These are phyloP conservation scores for Lasiodiplodia gonubiensis DNA, from an alignment of 2,329 filamentous ascomycete genomes.

Conservation along the genomic window DNA sequence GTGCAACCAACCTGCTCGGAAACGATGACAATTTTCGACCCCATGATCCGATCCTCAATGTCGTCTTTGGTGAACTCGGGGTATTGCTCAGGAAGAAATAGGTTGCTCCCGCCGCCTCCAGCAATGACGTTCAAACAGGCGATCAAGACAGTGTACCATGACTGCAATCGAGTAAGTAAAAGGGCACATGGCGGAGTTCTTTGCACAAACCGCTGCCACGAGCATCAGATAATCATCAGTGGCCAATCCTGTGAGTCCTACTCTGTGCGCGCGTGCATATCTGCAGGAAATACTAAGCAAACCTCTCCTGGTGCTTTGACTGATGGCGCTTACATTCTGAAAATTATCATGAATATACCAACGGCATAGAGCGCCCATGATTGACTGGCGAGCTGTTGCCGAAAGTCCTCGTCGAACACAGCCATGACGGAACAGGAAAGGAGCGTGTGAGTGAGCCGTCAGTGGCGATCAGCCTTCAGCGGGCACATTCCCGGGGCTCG, in stretches of 20 bases:
- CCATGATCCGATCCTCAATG: constrained; percentile 50
- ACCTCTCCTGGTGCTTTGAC: neutral
- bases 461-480: constrained; percentile 13
- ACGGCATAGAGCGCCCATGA: constrained; percentile 41
- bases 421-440: constrained; percentile 11
- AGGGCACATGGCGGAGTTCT: neutral
- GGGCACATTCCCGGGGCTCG: constrained; percentile 4
- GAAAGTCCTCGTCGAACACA: constrained; percentile 13
- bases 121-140: constrained; percentile 51
- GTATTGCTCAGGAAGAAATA: constrained; percentile 46
- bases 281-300: neutral
- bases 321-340: constrained; percentile 35
- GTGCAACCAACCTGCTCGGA: constrained; percentile 49
- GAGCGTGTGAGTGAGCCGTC: neutral
- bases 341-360: constrained; percentile 37
- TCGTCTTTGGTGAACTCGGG: constrained; percentile 45
- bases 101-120: constrained; percentile 51
- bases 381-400: constrained; percentile 28
- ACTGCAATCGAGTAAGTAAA: neutral
- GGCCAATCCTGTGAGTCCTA: constrained; percentile 30
- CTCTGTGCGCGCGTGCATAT: constrained; percentile 37
- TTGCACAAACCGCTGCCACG: constrained; percentile 12
- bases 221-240: constrained; percentile 42
- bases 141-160: constrained; percentile 48
- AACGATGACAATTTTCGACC: constrained; percentile 53